A percentile compares a stretch with the other conserved stretches of the same genome.
Conservation (phyloP, 345 rosid species). For the Bruguiera sexangula region DNA sequence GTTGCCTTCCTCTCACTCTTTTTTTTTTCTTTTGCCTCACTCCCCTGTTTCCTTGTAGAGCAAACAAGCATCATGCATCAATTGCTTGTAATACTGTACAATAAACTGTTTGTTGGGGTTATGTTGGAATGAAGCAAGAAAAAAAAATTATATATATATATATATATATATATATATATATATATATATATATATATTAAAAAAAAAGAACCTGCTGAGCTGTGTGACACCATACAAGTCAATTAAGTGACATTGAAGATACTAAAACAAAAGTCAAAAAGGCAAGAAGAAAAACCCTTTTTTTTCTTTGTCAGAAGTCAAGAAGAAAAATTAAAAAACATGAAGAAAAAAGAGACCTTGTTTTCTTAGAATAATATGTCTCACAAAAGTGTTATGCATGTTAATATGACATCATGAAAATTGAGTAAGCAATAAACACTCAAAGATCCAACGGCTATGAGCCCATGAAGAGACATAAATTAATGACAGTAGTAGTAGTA, state of each 20-base stretch:
- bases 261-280: conserved; percentile 9
- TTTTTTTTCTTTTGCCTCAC: neutral
- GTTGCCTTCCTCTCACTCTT: neutral
- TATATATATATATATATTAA: no score
- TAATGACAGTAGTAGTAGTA: neutral
- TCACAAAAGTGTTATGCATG: neutral
- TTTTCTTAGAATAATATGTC: no score
- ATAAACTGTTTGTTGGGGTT: neutral
- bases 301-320: neutral
- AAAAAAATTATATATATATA: neutral
- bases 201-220: conserved; percentile 16
- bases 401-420: neutral
- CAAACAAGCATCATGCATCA: neutral
- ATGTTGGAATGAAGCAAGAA: neutral
- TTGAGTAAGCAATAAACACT: conserved; percentile 1
- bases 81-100: neutral
- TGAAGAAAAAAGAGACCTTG: neutral
- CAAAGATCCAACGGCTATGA: conserved; percentile 38
- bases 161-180: no score
- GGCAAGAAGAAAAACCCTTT: conserved; percentile 4
- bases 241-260: conserved; percentile 5
- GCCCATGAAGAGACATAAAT: conserved; percentile 1
- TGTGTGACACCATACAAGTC: conserved; percentile 5
- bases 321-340: conserved; percentile 10
- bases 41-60: conserved; percentile 2